phyloP scores from a whole-genome alignment of 495 filamentous ascomycete genomes.

The Aspergillus hancockii region DNA sequence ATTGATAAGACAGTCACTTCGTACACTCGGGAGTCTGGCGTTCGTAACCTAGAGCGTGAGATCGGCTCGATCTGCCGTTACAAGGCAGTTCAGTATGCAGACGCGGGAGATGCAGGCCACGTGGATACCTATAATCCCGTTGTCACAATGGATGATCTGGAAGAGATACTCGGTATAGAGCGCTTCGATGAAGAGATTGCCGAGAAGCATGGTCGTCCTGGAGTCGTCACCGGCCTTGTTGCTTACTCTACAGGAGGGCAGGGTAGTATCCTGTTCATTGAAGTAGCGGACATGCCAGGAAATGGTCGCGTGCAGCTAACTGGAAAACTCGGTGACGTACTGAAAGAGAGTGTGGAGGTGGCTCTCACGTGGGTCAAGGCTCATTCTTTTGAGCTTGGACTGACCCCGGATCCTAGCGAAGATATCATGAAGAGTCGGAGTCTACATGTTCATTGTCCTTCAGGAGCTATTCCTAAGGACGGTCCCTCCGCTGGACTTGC shows the following conservation, averaged over 20 bases:
- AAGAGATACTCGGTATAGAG: conserved; percentile 89
- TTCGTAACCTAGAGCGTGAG: conserved; percentile 94
- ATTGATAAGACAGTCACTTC: conserved; percentile 92
- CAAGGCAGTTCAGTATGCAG: conserved; percentile 93
- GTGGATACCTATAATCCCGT: conserved; percentile 70
- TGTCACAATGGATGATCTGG: conserved; percentile 76
- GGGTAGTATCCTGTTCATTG: conserved; percentile 97
- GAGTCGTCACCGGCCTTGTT: conserved; percentile 94
- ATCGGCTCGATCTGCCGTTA: conserved; percentile 90
- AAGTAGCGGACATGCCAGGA: conserved; percentile 96
- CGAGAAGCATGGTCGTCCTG: conserved; percentile 81
- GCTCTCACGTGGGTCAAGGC: conserved; percentile 96
- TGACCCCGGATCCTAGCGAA: conserved; percentile 76
- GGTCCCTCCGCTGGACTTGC: conserved; percentile 87
- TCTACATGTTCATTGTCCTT: conserved; percentile 95
- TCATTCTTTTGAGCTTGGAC: conserved; percentile 86
- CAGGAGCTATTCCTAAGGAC: conserved; percentile 93
- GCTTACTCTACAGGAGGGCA: conserved; percentile 94
- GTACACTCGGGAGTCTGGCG: conserved; percentile 97
- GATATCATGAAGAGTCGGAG: conserved; percentile 96
- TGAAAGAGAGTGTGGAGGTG: conserved; percentile 97
- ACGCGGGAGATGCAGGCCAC: conserved; percentile 77
- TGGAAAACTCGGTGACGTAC: conserved; percentile 94
- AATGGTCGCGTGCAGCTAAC: conserved; percentile 93
- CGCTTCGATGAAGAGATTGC: conserved; percentile 95